Percentiles rank a stretch among this genome's conserved stretches.
phyloP scores from a whole-genome alignment of 345 rosid genomes.

The Syzygium aromaticum region DNA sequence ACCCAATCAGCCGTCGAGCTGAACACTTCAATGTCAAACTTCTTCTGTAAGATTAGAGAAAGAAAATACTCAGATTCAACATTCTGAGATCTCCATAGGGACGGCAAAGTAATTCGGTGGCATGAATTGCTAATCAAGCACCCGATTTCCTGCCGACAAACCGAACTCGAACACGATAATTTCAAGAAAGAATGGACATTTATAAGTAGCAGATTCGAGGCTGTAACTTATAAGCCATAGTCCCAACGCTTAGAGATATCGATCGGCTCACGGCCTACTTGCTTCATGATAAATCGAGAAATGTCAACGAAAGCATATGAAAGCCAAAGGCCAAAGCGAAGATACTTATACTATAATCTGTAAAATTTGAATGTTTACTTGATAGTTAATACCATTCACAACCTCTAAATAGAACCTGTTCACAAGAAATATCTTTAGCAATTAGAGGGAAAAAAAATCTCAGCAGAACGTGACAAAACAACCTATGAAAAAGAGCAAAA shows the following conservation, averaged over 20 bases:
- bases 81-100: not conserved
- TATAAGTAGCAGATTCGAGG: not conserved
- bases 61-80: not conserved
- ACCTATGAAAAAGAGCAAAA: not conserved
- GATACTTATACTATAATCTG: not conserved
- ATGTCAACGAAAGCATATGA: not conserved
- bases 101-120: not conserved
- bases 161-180: not conserved
- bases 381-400: not conserved
- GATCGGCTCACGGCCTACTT: not conserved
- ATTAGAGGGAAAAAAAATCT: slow-evolving; percentile 9
- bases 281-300: not conserved
- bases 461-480: not conserved
- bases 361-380: not conserved
- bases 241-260: not conserved
- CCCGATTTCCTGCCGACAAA: not conserved
- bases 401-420: not conserved
- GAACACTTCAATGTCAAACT: not conserved
- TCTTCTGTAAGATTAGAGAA: not conserved
- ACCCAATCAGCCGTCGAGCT: not conserved
- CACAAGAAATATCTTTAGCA: not conserved
- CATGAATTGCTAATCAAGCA: not conserved
- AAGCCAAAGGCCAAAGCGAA: not conserved
- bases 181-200: not conserved
- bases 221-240: not conserved